Base-by-base conservation (phyloP, 331 rosid species). In the Dryas integrifolia region DNA sequence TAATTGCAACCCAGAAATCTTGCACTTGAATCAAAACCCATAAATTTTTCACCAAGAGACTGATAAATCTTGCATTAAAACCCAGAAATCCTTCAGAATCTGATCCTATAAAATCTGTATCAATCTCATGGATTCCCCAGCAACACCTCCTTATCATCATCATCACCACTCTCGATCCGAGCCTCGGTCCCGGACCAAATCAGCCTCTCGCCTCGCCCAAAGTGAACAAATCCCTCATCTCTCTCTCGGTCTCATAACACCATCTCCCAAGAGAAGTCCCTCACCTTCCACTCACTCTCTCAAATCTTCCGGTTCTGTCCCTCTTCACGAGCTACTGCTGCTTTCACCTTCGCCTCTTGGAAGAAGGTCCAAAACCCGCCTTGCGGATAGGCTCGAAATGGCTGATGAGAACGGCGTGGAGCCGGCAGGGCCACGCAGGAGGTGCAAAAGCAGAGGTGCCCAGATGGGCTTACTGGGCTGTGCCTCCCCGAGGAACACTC, bases 401-500 rank as follows among this genome's bases (percentile, higher is more conserved):
- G 78, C 84, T 1, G 94, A 81, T 0, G 97, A 88, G 15, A 85
- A 24, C 67, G 92, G 61, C 2, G 30, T 26, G 30, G 30, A 26
- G 30, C 30, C 30, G 30, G 30, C 30, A 26, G 30, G 30, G 30
- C 30, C 30, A 26, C 30, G 30, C 30, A 26, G 30, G 30, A 26
- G 30, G 30, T 72, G 90, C 76, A 89, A 76, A 63, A 66, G 21
- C 51, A 75, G 83, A 71, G 66, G 77, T 4, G 45, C 88, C 10
- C 68, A 65, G 3, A 73, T 84, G 65, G 85, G 83, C 44, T 84
- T 68, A 2, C 75, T 84, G 65, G 85, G 83, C 44, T 84, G 83
- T 76, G 84, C 88, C 40, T 90, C 97, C 30, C 97, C 97, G 0
- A 80, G 88, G 84, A 83, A 76, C 46, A 40, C 81, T 30, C 60